These are phyloP conservation scores for Glycine tomentella DNA, from an alignment of 306 rosid species.

Conservation along the genomic window DNA sequence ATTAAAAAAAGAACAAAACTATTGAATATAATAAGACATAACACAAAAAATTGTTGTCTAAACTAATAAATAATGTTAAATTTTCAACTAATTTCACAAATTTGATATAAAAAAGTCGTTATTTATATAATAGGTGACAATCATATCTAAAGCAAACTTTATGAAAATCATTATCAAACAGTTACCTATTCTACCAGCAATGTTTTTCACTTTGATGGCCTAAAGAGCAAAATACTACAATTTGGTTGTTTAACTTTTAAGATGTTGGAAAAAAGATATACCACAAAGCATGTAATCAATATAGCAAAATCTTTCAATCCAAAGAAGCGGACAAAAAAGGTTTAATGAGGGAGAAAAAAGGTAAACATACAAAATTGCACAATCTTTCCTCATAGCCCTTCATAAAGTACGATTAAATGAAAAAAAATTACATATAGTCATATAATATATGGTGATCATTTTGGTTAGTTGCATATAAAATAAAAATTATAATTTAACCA, in stretches of 20 bases:
- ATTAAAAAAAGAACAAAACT: too few relatives aligned
- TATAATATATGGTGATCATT: too few relatives aligned
- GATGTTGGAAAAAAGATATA: not conserved
- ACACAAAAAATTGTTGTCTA: too few relatives aligned
- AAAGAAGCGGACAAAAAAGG: not conserved
- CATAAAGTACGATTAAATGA: not conserved
- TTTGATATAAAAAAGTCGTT: not conserved
- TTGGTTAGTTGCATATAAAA: too few relatives aligned
- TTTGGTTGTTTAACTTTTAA: not conserved
- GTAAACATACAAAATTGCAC: not conserved
- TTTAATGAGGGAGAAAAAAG: not conserved
- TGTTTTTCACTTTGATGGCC: not conserved
- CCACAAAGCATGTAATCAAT: not conserved
- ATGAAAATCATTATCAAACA: not conserved
- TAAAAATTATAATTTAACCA: too few relatives aligned
- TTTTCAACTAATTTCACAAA: too few relatives aligned
- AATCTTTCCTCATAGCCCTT: not conserved
- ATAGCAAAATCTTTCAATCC: conserved; percentile 8
- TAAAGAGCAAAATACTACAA: not conserved
- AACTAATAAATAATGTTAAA: too few relatives aligned
- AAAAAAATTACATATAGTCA: too few relatives aligned
- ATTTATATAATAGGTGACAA: not conserved
- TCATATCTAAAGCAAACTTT: not conserved
- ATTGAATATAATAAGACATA: too few relatives aligned
- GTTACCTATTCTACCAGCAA: not conserved